Evolutionary conservation across 257 asterid genomes (phyloP).

Genomic region (Jacaranda mimosifolia): DNA sequence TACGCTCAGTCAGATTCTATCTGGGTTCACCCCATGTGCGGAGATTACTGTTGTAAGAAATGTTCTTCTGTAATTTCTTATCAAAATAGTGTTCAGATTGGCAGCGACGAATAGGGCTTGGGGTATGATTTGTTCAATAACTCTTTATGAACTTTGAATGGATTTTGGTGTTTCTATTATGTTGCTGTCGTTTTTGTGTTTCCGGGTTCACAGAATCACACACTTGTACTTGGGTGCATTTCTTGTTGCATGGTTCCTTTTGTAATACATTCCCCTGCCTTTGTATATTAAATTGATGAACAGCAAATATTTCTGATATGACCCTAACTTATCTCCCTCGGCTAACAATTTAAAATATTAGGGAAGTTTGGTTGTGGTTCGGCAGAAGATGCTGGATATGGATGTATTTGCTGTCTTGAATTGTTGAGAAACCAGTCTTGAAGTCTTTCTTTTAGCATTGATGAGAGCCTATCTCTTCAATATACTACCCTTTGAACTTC

Average conservation of each 20-base stretch:
- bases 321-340: neutral
- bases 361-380: neutral
- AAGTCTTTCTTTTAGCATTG: neutral
- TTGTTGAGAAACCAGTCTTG: neutral
- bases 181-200: neutral
- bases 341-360: neutral
- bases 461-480: neutral
- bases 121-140: neutral
- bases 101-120: neutral
- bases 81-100: conserved; percentile 1
- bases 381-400: neutral
- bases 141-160: neutral
- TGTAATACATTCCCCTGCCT: neutral
- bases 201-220: neutral
- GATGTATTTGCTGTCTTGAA: conserved; percentile 5
- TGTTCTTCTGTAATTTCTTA: neutral
- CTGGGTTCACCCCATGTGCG: neutral
- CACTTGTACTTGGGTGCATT: neutral
- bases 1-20: neutral
- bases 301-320: neutral
- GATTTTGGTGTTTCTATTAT: neutral
- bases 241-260: neutral
- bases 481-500: neutral
- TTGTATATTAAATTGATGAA: neutral
- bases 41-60: conserved; percentile 13